Conservation (phyloP, 1,139 yeast species). For the Blastobotrys illinoisensis region DNA sequence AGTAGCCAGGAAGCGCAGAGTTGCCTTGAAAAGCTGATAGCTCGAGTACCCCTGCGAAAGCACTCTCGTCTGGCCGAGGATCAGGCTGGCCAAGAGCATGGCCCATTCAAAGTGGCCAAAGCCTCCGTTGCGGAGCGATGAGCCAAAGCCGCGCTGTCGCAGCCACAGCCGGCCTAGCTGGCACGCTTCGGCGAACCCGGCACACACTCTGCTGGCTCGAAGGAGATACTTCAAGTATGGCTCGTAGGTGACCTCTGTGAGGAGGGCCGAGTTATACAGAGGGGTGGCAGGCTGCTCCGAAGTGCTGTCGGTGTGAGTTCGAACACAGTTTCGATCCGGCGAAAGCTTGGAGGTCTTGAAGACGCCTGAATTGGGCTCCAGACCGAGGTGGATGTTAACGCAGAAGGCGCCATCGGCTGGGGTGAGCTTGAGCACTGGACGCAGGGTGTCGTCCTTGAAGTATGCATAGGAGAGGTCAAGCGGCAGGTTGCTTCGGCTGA, state of each 20-base stretch:
- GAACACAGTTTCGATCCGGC: constrained; percentile 60
- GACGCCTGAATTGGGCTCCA: constrained; percentile 44
- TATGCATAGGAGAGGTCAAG: constrained; percentile 50
- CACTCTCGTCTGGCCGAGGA: constrained; percentile 65
- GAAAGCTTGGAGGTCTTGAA: constrained; percentile 73
- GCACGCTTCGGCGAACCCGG: constrained; percentile 85
- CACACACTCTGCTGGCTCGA: constrained; percentile 68
- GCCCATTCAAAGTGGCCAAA: constrained; percentile 93
- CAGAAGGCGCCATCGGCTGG: constrained; percentile 37
- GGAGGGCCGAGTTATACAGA: constrained; percentile 71
- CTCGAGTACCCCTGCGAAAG: constrained; percentile 84
- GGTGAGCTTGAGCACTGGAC: constrained; percentile 31
- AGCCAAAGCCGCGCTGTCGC: constrained; percentile 73
- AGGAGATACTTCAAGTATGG: constrained; percentile 70
- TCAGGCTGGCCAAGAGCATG: constrained; percentile 67
- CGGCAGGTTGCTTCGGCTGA: constrained; percentile 34
- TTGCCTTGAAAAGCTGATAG: constrained; percentile 87
- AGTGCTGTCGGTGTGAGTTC: constrained; percentile 39
- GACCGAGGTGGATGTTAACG: constrained; percentile 66
- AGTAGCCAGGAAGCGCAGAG: constrained; percentile 72
- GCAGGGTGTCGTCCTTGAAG: constrained; percentile 32
- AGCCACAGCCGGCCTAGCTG: constrained; percentile 86
- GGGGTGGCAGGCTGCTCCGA: constrained; percentile 57
- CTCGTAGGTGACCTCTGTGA: constrained; percentile 63
- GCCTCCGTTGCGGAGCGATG: constrained; percentile 54